Evolutionary conservation across 805 yeast species (phyloP), one percentile per base, ranked within the genome.

Genomic region (Tanozyma kutaoensis): DNA sequence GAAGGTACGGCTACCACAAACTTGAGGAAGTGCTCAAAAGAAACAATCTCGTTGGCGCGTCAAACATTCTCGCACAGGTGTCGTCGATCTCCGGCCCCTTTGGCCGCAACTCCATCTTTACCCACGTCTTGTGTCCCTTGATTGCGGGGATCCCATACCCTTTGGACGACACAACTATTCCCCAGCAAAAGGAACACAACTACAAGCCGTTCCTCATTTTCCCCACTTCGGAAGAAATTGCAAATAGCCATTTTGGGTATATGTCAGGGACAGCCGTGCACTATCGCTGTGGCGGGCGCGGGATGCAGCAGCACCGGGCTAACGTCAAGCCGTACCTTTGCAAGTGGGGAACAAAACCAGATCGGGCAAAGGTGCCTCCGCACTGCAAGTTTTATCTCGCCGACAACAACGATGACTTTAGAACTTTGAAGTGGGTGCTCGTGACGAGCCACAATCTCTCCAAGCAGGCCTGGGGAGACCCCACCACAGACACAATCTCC

Each of bases 381-480:
- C 94, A 82, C 48, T 72, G 76, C 10, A 82, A 82, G 46, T 67
- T 79, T 18, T 72, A 77, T 38, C 42, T 69, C 31, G 62, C 69
- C 35, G 64, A 56, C 28, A 63, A 75, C 9, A 63, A 62, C 4
- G 72, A 70, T 36, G 40, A 59, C 26, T 69, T 64, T 46, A 38
- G 49, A 20, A 51, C 68, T 2, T 43, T 78, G 4, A 63, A 68
- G 27, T 82, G 93, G 93, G 63, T 74, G 12, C 45, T 78, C 22
- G 57, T 78, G 43, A 78, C 91, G 0, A 75, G 85, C 25, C 78
- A 82, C 18, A 82, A 82, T 42, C 41, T 80, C 22, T 75, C 86
- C 18, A 69, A 69, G 29, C 77, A 71, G 33, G 94, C 93, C 1
- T 82, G 94, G 94, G 94, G 94, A 0, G 50, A 43, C 4, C 52